A percentile compares a stretch with the other conserved stretches of the same genome.
Evolutionary conservation across 2,329 filamentous ascomycete species (phyloP).

Genomic region (Colletotrichum eleusines): DNA sequence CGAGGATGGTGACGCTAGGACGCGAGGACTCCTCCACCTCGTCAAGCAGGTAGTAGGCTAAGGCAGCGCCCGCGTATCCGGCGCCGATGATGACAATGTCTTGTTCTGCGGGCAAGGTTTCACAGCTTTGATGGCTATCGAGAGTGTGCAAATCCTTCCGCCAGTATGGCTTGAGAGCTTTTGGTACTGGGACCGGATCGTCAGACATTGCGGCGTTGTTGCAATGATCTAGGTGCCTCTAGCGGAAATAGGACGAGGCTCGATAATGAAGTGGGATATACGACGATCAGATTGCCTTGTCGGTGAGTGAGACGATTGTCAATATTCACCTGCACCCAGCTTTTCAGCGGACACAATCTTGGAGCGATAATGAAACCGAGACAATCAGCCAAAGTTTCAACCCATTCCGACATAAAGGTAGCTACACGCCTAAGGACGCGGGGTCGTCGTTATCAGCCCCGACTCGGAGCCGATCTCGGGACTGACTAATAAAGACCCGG

Average conservation of each 20-base stretch:
- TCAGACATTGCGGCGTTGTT: constrained; percentile 4
- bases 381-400: neutral
- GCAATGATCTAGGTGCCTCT: neutral
- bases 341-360: neutral
- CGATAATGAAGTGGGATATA: neutral
- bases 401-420: neutral
- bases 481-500: neutral
- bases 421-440: constrained; percentile 16
- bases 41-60: constrained; percentile 28
- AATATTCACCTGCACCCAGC: neutral
- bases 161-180: constrained; percentile 35
- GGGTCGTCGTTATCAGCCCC: constrained; percentile 19
- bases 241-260: neutral
- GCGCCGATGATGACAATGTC: constrained; percentile 42
- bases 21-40: neutral
- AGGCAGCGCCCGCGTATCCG: constrained; percentile 33
- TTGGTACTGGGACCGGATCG: constrained; percentile 21
- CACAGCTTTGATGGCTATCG: constrained; percentile 37
- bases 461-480: constrained; percentile 32
- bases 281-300: neutral
- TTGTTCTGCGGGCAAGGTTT: constrained; percentile 29
- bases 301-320: neutral
- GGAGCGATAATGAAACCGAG: neutral
- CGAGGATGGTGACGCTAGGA: constrained; percentile 35
- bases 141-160: constrained; percentile 32